Conservation (phyloP, 345 rosid genomes). For the Diplotaxis tenuifolia region DNA sequence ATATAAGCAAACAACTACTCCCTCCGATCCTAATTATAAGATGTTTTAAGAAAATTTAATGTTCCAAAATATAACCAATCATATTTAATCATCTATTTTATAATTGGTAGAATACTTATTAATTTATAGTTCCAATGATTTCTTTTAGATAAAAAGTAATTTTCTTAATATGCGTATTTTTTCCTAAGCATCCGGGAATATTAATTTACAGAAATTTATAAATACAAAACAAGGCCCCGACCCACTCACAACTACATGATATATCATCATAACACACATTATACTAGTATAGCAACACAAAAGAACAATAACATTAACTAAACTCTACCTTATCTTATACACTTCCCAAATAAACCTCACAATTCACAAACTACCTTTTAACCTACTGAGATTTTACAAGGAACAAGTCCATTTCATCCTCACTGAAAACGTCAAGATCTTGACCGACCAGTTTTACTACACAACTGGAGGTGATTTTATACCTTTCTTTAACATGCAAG, state of each 20-base stretch:
- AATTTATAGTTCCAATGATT: too few relatives aligned
- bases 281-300: slow-evolving; percentile 15
- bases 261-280: slow-evolving; percentile 17
- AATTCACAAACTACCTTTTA: too few relatives aligned
- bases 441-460: slow-evolving; percentile 45
- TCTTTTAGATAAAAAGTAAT: too few relatives aligned
- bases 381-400: slow-evolving; percentile 28
- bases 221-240: slow-evolving; percentile 17
- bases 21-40: too few relatives aligned
- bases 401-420: slow-evolving; percentile 31
- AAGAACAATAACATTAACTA: slow-evolving; percentile 2
- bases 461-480: slow-evolving; percentile 38
- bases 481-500: slow-evolving; percentile 39
- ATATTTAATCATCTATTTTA: too few relatives aligned
- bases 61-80: too few relatives aligned
- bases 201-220: slow-evolving; percentile 23
- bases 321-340: slow-evolving; percentile 29
- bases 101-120: too few relatives aligned
- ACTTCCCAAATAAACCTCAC: slow-evolving; percentile 18
- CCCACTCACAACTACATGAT: slow-evolving; percentile 16
- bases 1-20: too few relatives aligned
- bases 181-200: too few relatives aligned
- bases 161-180: too few relatives aligned
- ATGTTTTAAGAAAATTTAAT: too few relatives aligned
- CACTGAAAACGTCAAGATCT: slow-evolving; percentile 17